Evolutionary conservation across 225 moss, liverwort and hornwort genomes (phyloP), one percentile per base, ranked within the genome.

Genomic region (Asterella californica): DNA sequence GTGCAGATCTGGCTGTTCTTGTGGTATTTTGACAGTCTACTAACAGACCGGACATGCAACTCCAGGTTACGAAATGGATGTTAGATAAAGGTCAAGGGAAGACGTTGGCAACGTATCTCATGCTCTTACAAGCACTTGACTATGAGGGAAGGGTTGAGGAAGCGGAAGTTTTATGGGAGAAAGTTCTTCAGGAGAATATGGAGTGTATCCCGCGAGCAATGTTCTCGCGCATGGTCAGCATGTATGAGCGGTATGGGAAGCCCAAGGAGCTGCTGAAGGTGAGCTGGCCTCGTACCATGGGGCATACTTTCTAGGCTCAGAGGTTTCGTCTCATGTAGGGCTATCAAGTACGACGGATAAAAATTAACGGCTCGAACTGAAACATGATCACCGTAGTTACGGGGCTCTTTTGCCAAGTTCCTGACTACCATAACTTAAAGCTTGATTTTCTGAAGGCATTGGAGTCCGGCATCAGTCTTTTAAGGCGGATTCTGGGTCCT

Each of bases 31-130:
- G 65, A 27, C 34, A 15, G 15, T 65, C 27, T 33, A 2, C 70
- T 70, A 14, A 67, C 67, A 67, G 5, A 36, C 19, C 11, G 17
- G 12, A 52, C 52, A 52, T 17, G 61, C 11, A 17, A 68, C 4
- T 65, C 60, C 91, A 97, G 97, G 88, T 99, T 29, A 82, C 88
- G 10, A 99, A 99, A 80, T 99, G 99, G 95, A 95, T 99, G 95
- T 80, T 99, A 30, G 94, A 94, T 76, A 94, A 99, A 84, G 99
- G 95, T 76, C 95, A 93, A 92, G 93, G 90, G 38, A 91, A 86
- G 84, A 99, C 99, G 49, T 77, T 95, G 84, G 92, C 86, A 32
- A 91, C 95, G 0, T 94, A 90, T 81, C 83, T 79, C 7, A 74
- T 90, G 50, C 90, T 99, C 54, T 46, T 99, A 85, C 76, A 91